These are phyloP conservation scores for Dothideomycetidae sp. DNA, from an alignment of 2,329 filamentous ascomycete species.

Conservation along the genomic window DNA sequence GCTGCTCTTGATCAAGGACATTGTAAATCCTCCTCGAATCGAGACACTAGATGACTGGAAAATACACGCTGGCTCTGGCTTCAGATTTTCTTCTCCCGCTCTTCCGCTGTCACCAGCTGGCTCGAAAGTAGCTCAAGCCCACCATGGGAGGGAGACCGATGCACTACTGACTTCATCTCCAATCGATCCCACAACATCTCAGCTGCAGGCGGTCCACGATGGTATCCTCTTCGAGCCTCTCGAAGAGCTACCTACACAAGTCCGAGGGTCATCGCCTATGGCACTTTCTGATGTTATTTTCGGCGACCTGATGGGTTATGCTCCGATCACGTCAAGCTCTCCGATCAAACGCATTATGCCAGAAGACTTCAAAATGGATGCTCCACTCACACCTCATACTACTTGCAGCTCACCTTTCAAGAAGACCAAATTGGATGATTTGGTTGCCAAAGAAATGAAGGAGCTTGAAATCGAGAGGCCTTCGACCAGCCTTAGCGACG, in stretches of 20 bases:
- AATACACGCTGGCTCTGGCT: conserved; percentile 18
- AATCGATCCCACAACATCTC: conserved; percentile 18
- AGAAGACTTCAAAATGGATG: conserved; percentile 31
- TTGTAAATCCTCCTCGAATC: background rate
- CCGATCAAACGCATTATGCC: conserved; percentile 21
- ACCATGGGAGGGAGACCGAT: conserved; percentile 1
- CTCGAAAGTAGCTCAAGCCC: conserved; percentile 15
- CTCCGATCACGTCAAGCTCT: conserved; percentile 17
- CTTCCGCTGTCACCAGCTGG: conserved; percentile 30
- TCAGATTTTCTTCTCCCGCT: conserved; percentile 32
- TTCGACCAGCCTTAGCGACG: conserved; percentile 16
- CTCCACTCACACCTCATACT: conserved; percentile 30
- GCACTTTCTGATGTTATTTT: too few species aligned
- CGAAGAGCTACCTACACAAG: conserved; percentile 10
- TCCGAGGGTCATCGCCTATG: too few species aligned
- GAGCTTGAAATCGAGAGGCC: conserved; percentile 23
- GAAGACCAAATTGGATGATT: conserved; percentile 25
- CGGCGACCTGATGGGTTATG: too few species aligned
- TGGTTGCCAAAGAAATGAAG: conserved; percentile 25
- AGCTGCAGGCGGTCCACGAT: conserved; percentile 16
- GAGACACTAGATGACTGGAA: conserved; percentile 1
- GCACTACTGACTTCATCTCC: conserved; percentile 18
- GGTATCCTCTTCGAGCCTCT: conserved; percentile 21
- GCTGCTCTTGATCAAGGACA: conserved; percentile 16
- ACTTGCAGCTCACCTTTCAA: conserved; percentile 25